A percentile compares a stretch with the other conserved stretches of the same genome.
phyloP scores from a whole-genome alignment of 75 land plant genomes.

The Pinus tabuliformis region DNA sequence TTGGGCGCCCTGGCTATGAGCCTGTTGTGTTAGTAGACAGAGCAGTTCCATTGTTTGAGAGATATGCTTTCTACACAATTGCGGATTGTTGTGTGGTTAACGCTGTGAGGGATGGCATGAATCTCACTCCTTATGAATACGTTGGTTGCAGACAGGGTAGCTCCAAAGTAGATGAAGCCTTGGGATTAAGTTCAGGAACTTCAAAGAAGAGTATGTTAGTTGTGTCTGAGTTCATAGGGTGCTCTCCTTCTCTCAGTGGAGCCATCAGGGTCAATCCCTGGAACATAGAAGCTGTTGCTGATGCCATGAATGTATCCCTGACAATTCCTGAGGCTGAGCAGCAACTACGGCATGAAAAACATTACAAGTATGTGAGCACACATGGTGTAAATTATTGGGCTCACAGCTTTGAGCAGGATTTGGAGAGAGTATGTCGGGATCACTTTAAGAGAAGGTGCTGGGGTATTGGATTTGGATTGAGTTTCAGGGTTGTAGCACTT shows the following conservation, averaged over 20 bases:
- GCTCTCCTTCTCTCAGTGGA: constrained; percentile 79
- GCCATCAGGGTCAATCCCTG: constrained; percentile 79
- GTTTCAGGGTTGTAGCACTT: constrained; percentile 64
- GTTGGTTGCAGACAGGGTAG: constrained; percentile 71
- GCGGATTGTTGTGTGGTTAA: constrained; percentile 77
- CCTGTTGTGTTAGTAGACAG: constrained; percentile 73
- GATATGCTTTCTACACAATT: constrained; percentile 59
- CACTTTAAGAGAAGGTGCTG: constrained; percentile 58
- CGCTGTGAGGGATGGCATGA: constrained; percentile 66
- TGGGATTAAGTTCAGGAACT: constrained; percentile 18
- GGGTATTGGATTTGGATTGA: constrained; percentile 67
- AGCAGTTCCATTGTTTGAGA: constrained; percentile 56
- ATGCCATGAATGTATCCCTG: constrained; percentile 52
- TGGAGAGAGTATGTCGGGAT: constrained; percentile 66
- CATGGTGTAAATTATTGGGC: constrained; percentile 80
- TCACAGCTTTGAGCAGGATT: constrained; percentile 58
- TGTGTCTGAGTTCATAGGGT: constrained; percentile 72
- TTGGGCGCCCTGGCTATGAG: constrained; percentile 56
- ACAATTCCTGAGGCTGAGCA: constrained; percentile 51
- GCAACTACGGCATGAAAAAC: constrained; percentile 72
- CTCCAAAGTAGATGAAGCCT: constrained; percentile 23
- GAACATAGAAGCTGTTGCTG: constrained; percentile 72
- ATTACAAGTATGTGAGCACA: constrained; percentile 68
- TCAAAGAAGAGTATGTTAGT: constrained; percentile 66
- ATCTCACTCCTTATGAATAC: constrained; percentile 75